A percentile compares a stretch with the other conserved stretches of the same genome.
Evolutionary conservation across 352 stramenopile genomes (phyloP).

Genomic region (Pythium monospermum): DNA sequence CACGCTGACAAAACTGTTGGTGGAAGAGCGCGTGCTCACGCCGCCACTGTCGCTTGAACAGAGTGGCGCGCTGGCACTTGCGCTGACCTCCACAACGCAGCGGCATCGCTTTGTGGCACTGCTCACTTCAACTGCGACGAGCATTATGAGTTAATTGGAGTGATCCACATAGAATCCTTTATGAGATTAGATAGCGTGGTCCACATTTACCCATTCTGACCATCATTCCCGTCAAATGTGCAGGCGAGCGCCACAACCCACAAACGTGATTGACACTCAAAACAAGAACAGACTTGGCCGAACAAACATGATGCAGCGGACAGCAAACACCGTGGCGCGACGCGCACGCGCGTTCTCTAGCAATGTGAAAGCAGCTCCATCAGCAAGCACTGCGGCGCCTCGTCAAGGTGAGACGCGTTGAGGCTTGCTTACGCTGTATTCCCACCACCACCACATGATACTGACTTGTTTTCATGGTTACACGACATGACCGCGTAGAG

Average conservation of each 20-base stretch:
- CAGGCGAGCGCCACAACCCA: constrained; percentile 3
- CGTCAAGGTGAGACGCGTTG: constrained; percentile 23
- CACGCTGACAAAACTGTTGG: constrained; percentile 26
- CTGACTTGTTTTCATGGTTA: no score
- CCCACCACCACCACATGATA: neutral
- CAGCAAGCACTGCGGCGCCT: neutral
- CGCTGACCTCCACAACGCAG: constrained; percentile 26
- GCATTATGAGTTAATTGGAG: constrained; percentile 25
- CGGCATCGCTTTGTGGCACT: constrained; percentile 44
- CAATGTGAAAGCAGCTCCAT: neutral
- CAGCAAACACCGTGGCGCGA: constrained; percentile 7
- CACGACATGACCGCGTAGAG: constrained; percentile 37
- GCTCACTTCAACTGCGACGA: constrained; percentile 14
- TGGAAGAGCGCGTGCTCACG: constrained; percentile 24
- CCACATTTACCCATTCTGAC: neutral
- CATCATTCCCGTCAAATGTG: constrained; percentile 5
- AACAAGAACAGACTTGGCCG: neutral
- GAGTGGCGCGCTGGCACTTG: constrained; percentile 34
- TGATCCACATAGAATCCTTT: no score
- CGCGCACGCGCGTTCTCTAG: constrained; percentile 18
- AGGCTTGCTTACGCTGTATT: neutral
- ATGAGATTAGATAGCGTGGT: constrained; percentile 17
- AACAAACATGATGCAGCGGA: constrained; percentile 10
- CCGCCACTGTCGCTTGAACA: constrained; percentile 27
- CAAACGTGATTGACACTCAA: neutral